Evolutionary conservation across 1,139 yeast genomes (phyloP), one percentile per base, ranked within the genome.

Genomic region (Scheffersomyces parashehatae): DNA sequence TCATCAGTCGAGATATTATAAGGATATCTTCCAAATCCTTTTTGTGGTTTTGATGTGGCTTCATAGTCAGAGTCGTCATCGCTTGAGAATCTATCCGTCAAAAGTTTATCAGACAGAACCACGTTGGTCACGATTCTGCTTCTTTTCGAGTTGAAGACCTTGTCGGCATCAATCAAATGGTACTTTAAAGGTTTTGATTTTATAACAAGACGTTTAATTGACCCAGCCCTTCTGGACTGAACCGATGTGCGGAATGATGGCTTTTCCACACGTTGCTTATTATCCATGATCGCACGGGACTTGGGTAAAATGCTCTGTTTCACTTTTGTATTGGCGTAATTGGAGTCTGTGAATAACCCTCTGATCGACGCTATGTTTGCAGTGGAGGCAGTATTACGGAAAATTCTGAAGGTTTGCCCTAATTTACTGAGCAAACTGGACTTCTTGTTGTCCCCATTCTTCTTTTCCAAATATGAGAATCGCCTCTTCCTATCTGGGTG

Each of bases 91-190:
- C 51, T 53, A 13, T 62, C 66, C 39, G 56, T 43, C 24, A 59
- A 45, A 20, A 56, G 40, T 31, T 50, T 53, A 38, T 51, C 56
- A 26, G 57, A 48, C 41, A 51, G 52, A 8, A 52, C 44, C 32
- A 45, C 51, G 6, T 47, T 47, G 4, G 63, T 50, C 11, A 67
- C 50, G 2, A 69, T 60, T 45, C 70, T 60, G 51, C 65, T 64
- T 43, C 64, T 62, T 42, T 65, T 71, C 9, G 68, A 47, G 40
- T 57, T 62, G 42, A 75, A 58, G 0, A 75, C 77, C 39, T 66
- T 68, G 47, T 74, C 73, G 0, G 78, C 75, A 51, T 74, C 68
- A 35, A 74, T 74, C 39, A 72, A 51, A 46, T 74, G 78, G 48
- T 64, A 74, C 41, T 71, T 72, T 39, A 65, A 53, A 0, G 79